These are phyloP conservation scores for Tetrahymena thermophila DNA, from an alignment of 73 alveolate genomes.

Conservation along the genomic window DNA sequence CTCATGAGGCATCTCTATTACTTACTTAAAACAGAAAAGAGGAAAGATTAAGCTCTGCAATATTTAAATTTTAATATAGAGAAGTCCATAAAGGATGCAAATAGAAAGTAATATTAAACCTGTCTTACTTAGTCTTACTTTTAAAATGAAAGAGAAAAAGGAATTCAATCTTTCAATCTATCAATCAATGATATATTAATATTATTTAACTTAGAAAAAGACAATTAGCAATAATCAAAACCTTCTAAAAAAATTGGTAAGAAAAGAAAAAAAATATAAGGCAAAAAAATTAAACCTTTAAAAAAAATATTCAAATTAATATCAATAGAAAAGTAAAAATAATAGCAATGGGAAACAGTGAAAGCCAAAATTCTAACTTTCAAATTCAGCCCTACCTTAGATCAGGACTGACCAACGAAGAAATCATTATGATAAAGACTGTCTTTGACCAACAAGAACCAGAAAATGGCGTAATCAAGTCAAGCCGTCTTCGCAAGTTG, in stretches of 20 bases:
- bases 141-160: neutral
- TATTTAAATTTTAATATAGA: neutral
- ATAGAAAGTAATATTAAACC: neutral
- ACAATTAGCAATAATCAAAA: neutral
- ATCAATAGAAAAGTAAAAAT: neutral
- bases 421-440: neutral
- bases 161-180: too few species aligned
- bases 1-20: neutral
- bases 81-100: neutral
- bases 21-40: neutral
- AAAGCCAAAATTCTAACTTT: neutral
- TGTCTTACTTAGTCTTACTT: neutral
- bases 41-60: neutral
- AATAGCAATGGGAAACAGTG: neutral
- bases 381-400: neutral
- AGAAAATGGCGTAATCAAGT: neutral
- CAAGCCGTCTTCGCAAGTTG: neutral
- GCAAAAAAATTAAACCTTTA: neutral
- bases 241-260: neutral
- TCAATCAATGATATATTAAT: neutral
- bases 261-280: neutral
- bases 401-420: neutral
- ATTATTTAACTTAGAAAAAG: neutral
- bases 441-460: neutral
- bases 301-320: neutral